Evolutionary conservation across 2,329 filamentous ascomycete genomes (phyloP).

Genomic region (Verticillium isaacii): DNA sequence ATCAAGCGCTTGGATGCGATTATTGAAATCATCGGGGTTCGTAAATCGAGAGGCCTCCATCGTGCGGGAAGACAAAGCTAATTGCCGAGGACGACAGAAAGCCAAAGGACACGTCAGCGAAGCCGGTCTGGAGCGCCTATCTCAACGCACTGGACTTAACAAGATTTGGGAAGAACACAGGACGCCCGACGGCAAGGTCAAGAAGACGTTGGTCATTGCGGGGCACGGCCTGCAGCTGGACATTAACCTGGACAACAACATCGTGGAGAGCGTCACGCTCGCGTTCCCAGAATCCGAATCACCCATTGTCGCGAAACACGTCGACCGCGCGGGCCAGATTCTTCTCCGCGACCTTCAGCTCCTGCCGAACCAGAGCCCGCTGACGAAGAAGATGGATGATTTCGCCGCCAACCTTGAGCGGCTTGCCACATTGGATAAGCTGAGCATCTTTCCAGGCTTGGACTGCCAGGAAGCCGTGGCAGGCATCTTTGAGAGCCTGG

Average conservation of each 20-base stretch:
- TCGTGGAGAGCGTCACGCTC: constrained; percentile 59
- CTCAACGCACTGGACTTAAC: constrained; percentile 62
- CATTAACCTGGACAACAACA: constrained; percentile 55
- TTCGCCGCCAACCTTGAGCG: constrained; percentile 70
- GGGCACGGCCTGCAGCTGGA: constrained; percentile 58
- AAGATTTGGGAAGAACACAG: constrained; percentile 53
- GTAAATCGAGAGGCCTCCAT: constrained; percentile 24
- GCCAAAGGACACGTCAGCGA: constrained; percentile 64
- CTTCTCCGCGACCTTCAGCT: constrained; percentile 61
- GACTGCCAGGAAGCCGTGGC: constrained; percentile 75
- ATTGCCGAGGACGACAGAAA: constrained; percentile 5
- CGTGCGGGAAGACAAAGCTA: constrained; percentile 23
- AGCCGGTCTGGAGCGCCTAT: constrained; percentile 68
- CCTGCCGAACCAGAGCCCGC: constrained; percentile 51
- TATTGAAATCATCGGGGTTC: constrained; percentile 44
- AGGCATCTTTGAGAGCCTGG: constrained; percentile 66
- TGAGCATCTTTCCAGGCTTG: constrained; percentile 63
- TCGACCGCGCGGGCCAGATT: constrained; percentile 59
- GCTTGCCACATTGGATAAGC: constrained; percentile 64
- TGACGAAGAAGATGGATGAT: constrained; percentile 65
- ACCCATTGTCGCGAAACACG: constrained; percentile 54
- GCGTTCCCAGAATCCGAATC: constrained; percentile 59
- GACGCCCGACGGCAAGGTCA: constrained; percentile 41
- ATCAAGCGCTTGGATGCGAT: constrained; percentile 49
- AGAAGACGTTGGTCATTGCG: constrained; percentile 55